phyloP scores from a whole-genome alignment of 306 rosid genomes.

The Quercus aquifolioides region DNA sequence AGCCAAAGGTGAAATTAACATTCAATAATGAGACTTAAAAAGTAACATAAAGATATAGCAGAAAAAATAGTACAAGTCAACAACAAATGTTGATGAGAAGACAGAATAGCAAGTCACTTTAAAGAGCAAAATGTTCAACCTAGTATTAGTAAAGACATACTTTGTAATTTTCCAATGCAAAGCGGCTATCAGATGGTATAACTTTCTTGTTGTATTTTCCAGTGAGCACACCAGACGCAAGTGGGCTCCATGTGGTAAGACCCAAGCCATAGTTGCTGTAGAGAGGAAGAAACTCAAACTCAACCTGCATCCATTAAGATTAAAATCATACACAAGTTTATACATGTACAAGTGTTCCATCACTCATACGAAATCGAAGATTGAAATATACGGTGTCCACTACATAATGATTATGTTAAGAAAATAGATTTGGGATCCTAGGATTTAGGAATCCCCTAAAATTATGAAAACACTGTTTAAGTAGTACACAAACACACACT shows the following conservation, averaged over 20 bases:
- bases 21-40: background rate
- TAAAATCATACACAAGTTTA: background rate
- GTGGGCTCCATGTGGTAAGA: constrained; percentile 97
- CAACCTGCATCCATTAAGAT: constrained; percentile 51
- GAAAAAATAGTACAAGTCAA: background rate
- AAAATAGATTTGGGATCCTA: no score
- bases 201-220: constrained; percentile 89
- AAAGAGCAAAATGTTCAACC: background rate
- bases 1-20: background rate
- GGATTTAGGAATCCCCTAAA: no score
- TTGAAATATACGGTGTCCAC: no score
- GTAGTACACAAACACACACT: no score
- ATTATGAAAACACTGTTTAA: no score
- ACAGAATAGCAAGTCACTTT: background rate
- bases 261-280: constrained; percentile 75
- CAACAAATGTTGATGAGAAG: background rate
- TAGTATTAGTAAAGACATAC: constrained; percentile 32
- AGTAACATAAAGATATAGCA: background rate
- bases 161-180: constrained; percentile 91
- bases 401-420: no score
- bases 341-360: background rate
- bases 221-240: constrained; percentile 93
- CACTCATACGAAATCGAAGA: background rate
- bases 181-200: constrained; percentile 85
- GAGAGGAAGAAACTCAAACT: constrained; percentile 80